phyloP scores from a whole-genome alignment of 108 stramenopile species.

The Ochromonas danica region DNA sequence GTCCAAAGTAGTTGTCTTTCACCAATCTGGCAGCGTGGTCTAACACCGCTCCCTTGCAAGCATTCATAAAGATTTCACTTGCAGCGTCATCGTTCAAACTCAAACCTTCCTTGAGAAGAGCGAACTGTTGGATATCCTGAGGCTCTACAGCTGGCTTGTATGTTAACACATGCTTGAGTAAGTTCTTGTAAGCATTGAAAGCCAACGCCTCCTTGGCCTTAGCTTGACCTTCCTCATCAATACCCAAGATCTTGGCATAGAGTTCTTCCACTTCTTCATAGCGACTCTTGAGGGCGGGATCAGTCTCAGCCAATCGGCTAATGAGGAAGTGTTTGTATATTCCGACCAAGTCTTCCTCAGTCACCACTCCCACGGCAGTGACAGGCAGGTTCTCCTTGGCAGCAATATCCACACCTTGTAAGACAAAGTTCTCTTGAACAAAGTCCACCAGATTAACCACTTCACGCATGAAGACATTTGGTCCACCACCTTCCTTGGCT shows the following conservation, averaged over 20 bases:
- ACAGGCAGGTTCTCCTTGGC: neutral
- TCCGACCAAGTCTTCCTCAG: neutral
- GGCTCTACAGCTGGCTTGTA: neutral
- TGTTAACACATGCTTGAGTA: neutral
- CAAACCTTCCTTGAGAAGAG: neutral
- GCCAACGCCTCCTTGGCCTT: conserved; percentile 1
- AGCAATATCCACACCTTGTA: neutral
- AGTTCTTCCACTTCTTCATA: neutral
- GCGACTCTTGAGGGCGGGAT: neutral
- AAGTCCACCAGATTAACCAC: neutral
- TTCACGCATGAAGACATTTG: conserved; percentile 3
- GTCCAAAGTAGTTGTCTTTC: neutral
- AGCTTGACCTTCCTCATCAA: neutral
- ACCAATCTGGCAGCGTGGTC: neutral
- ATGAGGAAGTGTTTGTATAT: conserved; percentile 21
- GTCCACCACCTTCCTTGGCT: neutral
- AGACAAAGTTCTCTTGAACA: neutral
- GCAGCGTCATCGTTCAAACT: neutral
- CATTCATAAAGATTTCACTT: neutral
- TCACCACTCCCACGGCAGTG: neutral
- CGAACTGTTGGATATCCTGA: neutral
- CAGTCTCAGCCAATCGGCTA: neutral
- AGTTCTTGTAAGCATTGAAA: neutral
- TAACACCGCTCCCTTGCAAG: neutral
- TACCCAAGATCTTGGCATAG: neutral